Evolutionary conservation across 257 asterid species (phyloP), one percentile per base, ranked within the genome.

Genomic region (Gynochthodes officinalis): DNA sequence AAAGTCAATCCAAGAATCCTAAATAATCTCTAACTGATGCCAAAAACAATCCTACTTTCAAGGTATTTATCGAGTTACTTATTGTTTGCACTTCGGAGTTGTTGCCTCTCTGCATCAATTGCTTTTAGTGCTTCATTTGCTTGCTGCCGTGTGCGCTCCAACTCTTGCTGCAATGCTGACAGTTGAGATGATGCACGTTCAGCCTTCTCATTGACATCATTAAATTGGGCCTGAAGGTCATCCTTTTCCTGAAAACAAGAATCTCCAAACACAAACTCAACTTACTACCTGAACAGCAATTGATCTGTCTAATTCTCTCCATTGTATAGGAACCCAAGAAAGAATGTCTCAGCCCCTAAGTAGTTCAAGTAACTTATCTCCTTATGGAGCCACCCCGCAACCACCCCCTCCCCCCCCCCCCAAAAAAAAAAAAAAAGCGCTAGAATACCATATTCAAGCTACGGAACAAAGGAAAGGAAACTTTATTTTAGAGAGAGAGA

Each of bases 121-220:
- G 98, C 93, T 84, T 90, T 94, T 68, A 94, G 75, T 18, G 99
- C 99, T 77, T 94, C 99, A 82, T 86, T 93, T 25, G 99, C 92
- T 16, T 94, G 95, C 77, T 88, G 93, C 14, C 96, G 83, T 46
- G 89, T 88, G 76, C 99, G 98, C 74, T 94, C 99, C 77, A 94
- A 78, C 80, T 94, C 98, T 84, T 89, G 93, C 76, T 90, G 96
- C 74, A 90, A 49, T 72, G 93, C 82, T 77, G 89, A 81, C 67
- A 91, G 80, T 85, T 91, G 97, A 55, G 97, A 84, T 77, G 97
- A 86, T 37, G 89, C 78, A 11, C 46, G 85, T 61, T 94, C 96
- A 61, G 97, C 92, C 84, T 89, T 94, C 87, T 86, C 96, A 67
- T 81, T 90, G 75, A 81, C 88, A 77, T 87, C 98, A 70, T 84